These are phyloP conservation scores for Elsinoe batatas DNA, from an alignment of 2,329 filamentous ascomycete species.

Conservation along the genomic window DNA sequence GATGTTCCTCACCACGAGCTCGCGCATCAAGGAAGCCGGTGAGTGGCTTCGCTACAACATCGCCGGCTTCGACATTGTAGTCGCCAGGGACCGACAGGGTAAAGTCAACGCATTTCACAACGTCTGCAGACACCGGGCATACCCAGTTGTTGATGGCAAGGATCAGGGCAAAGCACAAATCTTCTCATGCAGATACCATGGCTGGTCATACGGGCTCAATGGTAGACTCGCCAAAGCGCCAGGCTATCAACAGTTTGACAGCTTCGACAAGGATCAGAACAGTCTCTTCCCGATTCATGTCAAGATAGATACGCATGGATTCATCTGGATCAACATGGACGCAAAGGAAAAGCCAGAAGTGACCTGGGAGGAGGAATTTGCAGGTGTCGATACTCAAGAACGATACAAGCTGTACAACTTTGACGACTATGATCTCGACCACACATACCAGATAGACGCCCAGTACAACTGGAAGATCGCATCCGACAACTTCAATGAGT, in stretches of 20 bases:
- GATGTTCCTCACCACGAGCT: conserved; percentile 46
- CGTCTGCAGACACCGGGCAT: conserved; percentile 52
- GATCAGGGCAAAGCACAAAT: conserved; percentile 43
- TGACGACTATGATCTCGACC: conserved; percentile 47
- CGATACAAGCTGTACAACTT: conserved; percentile 40
- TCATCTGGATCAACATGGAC: conserved; percentile 52
- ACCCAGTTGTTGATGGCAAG: conserved; percentile 43
- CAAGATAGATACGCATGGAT: conserved; percentile 44
- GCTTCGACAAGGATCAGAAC: conserved; percentile 49
- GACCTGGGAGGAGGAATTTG: conserved; percentile 44
- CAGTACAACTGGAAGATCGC: conserved; percentile 50
- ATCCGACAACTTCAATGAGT: conserved; percentile 23
- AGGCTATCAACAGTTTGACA: conserved; percentile 45
- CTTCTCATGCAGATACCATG: conserved; percentile 52
- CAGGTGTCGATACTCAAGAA: conserved; percentile 36
- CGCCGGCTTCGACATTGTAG: conserved; percentile 47
- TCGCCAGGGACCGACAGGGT: conserved; percentile 41
- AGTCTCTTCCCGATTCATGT: conserved; percentile 47
- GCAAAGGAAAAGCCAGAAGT: conserved; percentile 34
- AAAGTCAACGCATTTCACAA: conserved; percentile 53
- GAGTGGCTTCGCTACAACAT: conserved; percentile 49
- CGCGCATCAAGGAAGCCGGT: conserved; percentile 41
- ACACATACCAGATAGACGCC: conserved; percentile 46
- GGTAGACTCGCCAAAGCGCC: conserved; percentile 53
- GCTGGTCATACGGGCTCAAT: conserved; percentile 51